Evolutionary conservation across 495 filamentous ascomycete genomes (phyloP).

Genomic region (Platismatia glauca): DNA sequence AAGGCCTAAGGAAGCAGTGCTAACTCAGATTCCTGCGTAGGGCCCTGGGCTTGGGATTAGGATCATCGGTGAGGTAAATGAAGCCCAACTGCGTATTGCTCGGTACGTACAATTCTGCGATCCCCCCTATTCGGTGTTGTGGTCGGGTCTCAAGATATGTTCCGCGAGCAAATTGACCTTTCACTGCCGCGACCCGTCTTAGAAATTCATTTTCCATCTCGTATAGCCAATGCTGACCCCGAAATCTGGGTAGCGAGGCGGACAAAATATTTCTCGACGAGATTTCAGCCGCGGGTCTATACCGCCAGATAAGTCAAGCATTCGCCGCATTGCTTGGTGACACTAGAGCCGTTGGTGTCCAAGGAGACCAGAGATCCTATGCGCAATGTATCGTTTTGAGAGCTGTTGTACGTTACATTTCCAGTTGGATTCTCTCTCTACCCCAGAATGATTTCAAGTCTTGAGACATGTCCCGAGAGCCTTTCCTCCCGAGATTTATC

Average conservation of each 20-base stretch:
- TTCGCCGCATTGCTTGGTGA: slow-evolving; percentile 68
- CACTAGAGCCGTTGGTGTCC: slow-evolving; percentile 64
- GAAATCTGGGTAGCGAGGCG: slow-evolving; percentile 71
- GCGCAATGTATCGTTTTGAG: background rate
- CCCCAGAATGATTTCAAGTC: no score
- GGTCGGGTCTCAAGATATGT: no score
- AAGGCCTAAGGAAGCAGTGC: background rate
- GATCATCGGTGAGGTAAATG: slow-evolving; percentile 80
- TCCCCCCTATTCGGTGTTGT: no score
- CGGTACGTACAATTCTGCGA: no score
- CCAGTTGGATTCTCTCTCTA: no score
- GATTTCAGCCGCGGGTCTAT: slow-evolving; percentile 77
- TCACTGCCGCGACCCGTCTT: no score
- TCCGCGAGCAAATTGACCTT: no score
- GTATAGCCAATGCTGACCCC: no score
- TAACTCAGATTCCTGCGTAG: slow-evolving; percentile 24
- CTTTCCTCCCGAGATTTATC: no score
- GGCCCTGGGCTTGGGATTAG: slow-evolving; percentile 81
- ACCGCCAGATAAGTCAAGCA: slow-evolving; percentile 73
- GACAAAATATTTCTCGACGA: slow-evolving; percentile 78
- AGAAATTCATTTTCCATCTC: no score
- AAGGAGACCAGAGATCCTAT: slow-evolving; percentile 51
- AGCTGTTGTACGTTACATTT: background rate
- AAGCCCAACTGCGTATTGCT: slow-evolving; percentile 68
- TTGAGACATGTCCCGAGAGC: no score